Evolutionary conservation across 805 yeast species (phyloP).

Genomic region (Lachancea kluyveri): DNA sequence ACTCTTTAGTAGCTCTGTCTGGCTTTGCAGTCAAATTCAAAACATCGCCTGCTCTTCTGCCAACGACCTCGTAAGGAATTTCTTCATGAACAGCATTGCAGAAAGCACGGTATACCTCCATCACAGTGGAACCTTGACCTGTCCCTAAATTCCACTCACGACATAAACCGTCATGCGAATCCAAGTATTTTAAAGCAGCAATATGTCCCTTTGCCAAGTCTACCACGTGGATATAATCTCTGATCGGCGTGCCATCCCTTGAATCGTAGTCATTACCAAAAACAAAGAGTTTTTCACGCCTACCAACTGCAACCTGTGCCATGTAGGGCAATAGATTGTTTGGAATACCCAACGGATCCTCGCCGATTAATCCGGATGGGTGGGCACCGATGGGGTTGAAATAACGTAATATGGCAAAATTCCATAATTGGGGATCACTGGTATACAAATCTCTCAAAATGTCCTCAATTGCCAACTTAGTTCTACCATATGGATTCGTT

Average conservation of each 20-base stretch:
- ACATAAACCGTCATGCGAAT: conserved; percentile 41
- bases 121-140: conserved; percentile 73
- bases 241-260: conserved; percentile 73
- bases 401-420: conserved; percentile 61
- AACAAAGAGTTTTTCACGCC: conserved; percentile 57
- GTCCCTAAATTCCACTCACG: conserved; percentile 83
- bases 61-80: conserved; percentile 58
- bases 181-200: conserved; percentile 58
- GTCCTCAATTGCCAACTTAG: conserved; percentile 61
- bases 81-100: conserved; percentile 56
- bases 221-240: conserved; percentile 77
- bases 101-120: conserved; percentile 63
- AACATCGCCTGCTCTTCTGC: conserved; percentile 73
- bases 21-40: conserved; percentile 68
- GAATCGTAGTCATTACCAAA: conserved; percentile 69
- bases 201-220: conserved; percentile 76
- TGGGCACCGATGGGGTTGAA: conserved; percentile 87
- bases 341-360: conserved; percentile 74
- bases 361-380: conserved; percentile 74
- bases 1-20: conserved; percentile 56
- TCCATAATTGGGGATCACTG: conserved; percentile 38
- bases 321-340: conserved; percentile 69
- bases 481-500: conserved; percentile 71
- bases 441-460: conserved; percentile 48
- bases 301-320: conserved; percentile 73